Percentiles rank a stretch among this genome's conserved stretches.
phyloP scores from a whole-genome alignment of 257 asterid species.

The Euphrasia confusa region DNA sequence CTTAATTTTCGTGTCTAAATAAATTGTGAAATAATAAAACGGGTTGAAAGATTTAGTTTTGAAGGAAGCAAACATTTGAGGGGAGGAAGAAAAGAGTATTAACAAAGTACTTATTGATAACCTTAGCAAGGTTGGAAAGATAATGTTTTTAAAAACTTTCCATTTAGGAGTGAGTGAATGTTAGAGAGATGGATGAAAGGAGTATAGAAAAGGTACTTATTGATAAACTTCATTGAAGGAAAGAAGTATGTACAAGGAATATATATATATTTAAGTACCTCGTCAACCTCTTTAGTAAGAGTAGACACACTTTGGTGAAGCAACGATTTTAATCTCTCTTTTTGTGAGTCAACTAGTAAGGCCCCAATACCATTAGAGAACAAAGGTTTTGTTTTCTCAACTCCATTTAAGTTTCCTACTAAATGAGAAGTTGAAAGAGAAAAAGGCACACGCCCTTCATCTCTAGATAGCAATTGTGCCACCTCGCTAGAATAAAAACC shows the following conservation, averaged over 20 bases:
- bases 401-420: background rate
- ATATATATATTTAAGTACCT: conserved; percentile 39
- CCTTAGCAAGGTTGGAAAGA: too few relatives aligned
- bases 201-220: too few relatives aligned
- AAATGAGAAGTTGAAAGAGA: conserved; percentile 25
- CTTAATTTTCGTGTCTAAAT: too few relatives aligned
- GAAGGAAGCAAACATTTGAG: too few relatives aligned
- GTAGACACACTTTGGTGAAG: conserved; percentile 52
- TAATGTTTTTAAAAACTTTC: too few relatives aligned
- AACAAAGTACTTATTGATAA: too few relatives aligned
- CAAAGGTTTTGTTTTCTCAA: conserved; percentile 4
- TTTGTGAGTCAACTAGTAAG: conserved; percentile 44
- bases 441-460: conserved; percentile 39
- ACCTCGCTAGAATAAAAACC: conserved; percentile 50
- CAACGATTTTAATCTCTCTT: conserved; percentile 48
- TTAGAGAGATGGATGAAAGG: too few relatives aligned
- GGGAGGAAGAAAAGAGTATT: too few relatives aligned
- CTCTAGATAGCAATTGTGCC: conserved; percentile 45
- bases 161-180: too few relatives aligned
- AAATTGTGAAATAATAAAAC: too few relatives aligned
- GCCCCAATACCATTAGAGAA: conserved; percentile 61
- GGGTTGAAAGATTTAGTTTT: too few relatives aligned
- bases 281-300: conserved; percentile 67
- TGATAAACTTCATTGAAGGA: too few relatives aligned
- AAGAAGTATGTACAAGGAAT: background rate